Conservation (phyloP, 768 basidiomycete genomes). For the Fibroporia radiculosa region DNA sequence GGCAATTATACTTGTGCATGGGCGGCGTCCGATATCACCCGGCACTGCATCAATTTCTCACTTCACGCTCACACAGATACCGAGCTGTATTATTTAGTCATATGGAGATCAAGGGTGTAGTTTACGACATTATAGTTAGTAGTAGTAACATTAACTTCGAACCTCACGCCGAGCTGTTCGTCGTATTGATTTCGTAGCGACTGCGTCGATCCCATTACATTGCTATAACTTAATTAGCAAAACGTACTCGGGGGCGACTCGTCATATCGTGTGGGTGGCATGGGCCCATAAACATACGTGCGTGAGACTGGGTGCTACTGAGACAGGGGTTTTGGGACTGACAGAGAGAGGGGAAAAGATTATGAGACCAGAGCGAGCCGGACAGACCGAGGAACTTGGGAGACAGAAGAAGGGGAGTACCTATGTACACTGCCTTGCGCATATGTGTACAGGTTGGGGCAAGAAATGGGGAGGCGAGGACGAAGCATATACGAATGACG, state of each 20-base stretch:
- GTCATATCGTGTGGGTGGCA: constrained; percentile 20
- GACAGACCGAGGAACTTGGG: neutral
- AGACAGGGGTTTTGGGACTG: constrained; percentile 9
- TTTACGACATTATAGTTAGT: too few species aligned
- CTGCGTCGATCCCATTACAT: constrained; percentile 13
- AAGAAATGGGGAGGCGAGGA: neutral
- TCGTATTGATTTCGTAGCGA: neutral
- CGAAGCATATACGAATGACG: constrained; percentile 1
- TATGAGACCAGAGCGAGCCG: constrained; percentile 6
- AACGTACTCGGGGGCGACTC: constrained; percentile 15
- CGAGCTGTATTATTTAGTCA: too few species aligned
- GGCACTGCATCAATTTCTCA: too few species aligned
- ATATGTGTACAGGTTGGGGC: neutral
- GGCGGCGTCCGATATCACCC: neutral
- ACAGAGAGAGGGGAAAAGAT: constrained; percentile 9
- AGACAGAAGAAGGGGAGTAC: constrained; percentile 5
- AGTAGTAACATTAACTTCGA: too few species aligned
- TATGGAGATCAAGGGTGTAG: too few species aligned
- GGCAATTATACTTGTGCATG: neutral
- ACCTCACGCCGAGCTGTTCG: neutral
- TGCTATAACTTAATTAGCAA: constrained; percentile 18
- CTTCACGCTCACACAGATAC: too few species aligned
- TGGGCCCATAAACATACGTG: constrained; percentile 23
- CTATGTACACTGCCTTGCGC: constrained; percentile 2
- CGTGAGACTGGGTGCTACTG: constrained; percentile 10